Percentiles rank a stretch among this genome's conserved stretches.
These are phyloP conservation scores for Botryotinia convoluta DNA, from an alignment of 2,329 filamentous ascomycete species.

Conservation along the genomic window DNA sequence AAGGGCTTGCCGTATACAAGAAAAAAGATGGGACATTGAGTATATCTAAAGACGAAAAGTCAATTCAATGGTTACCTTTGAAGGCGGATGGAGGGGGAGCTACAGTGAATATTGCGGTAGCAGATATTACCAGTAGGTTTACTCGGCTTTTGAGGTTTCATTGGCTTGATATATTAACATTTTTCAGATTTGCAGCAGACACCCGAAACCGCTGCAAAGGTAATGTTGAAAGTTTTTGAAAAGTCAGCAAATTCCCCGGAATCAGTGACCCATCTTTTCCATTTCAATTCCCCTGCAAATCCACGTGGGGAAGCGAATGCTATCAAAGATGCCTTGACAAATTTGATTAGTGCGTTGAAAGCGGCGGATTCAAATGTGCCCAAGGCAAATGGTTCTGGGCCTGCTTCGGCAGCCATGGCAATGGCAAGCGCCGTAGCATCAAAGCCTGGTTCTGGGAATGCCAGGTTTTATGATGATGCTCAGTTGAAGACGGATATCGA, in stretches of 20 bases:
- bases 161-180: slow-evolving; percentile 23
- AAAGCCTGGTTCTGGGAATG: slow-evolving; percentile 45
- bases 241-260: slow-evolving; percentile 59
- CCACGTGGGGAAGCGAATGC: slow-evolving; percentile 81
- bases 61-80: slow-evolving; percentile 77
- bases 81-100: slow-evolving; percentile 59
- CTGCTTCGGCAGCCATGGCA: slow-evolving; percentile 68
- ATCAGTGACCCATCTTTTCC: slow-evolving; percentile 75
- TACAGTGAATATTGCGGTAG: slow-evolving; percentile 66
- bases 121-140: slow-evolving; percentile 75
- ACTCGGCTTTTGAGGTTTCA: slow-evolving; percentile 20
- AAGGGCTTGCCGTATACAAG: slow-evolving; percentile 76
- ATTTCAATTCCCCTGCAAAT: slow-evolving; percentile 75
- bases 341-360: slow-evolving; percentile 60
- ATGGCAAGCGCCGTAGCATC: slow-evolving; percentile 68
- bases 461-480: slow-evolving; percentile 77
- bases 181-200: slow-evolving; percentile 86
- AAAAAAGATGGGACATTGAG: slow-evolving; percentile 89
- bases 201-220: slow-evolving; percentile 80
- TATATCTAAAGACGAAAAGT: slow-evolving; percentile 69
- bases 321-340: slow-evolving; percentile 78
- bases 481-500: slow-evolving; percentile 74
- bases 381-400: slow-evolving; percentile 37
- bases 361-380: slow-evolving; percentile 42
- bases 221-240: slow-evolving; percentile 89